Conservation (phyloP, 1,139 yeast genomes). For the Schwanniomyces etchellsii region DNA sequence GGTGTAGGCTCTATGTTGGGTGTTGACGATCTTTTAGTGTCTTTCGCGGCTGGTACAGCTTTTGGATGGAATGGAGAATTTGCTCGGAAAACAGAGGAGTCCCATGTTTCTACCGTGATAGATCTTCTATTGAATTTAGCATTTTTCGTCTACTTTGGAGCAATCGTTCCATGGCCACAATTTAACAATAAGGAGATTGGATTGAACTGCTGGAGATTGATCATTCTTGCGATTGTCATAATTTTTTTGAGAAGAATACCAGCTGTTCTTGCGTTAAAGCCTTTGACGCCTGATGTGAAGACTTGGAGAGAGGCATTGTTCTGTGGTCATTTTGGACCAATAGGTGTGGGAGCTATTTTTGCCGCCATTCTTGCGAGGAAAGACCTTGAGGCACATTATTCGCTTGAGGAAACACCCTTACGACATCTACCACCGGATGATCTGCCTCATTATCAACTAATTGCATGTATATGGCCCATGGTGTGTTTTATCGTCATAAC, state of each 20-base stretch:
- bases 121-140: constrained; percentile 80
- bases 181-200: constrained; percentile 68
- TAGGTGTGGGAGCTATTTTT: constrained; percentile 95
- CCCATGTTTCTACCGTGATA: constrained; percentile 89
- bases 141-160: constrained; percentile 89
- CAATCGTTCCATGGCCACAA: constrained; percentile 88
- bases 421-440: constrained; percentile 46
- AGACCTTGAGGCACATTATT: constrained; percentile 58
- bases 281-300: constrained; percentile 84
- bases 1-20: constrained; percentile 93
- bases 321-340: constrained; percentile 97
- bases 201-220: constrained; percentile 76
- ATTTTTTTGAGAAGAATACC: constrained; percentile 85
- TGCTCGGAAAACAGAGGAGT: constrained; percentile 80
- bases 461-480: constrained; percentile 84
- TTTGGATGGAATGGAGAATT: constrained; percentile 98
- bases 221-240: constrained; percentile 75
- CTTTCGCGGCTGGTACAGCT: constrained; percentile 95
- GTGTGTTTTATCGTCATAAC: constrained; percentile 80
- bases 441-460: constrained; percentile 60
- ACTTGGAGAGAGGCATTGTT: constrained; percentile 95
- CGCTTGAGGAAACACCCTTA: constrained; percentile 59
- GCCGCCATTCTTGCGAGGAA: constrained; percentile 81
- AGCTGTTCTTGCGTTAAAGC: constrained; percentile 72
- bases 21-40: constrained; percentile 84